Percentiles rank a stretch among this genome's conserved stretches.
phyloP scores from a whole-genome alignment of 345 rosid genomes.

The Citrus glauca region DNA sequence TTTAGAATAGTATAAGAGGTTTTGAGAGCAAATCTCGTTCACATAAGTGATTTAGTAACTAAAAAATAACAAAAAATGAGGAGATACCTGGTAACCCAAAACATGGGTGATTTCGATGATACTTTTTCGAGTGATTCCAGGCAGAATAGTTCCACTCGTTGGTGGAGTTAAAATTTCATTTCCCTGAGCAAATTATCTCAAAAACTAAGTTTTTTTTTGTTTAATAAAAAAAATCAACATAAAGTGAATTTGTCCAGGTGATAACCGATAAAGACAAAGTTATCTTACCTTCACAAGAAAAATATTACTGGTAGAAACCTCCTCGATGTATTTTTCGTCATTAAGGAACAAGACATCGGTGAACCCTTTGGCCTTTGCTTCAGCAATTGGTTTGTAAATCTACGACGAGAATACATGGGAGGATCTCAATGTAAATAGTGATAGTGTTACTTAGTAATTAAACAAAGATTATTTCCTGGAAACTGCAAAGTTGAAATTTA shows the following conservation, averaged over 20 bases:
- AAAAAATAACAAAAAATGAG: no score
- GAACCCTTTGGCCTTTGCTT: constrained; percentile 66
- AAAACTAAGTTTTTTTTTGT: neutral
- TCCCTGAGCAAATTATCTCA: constrained; percentile 21
- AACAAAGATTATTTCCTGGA: neutral
- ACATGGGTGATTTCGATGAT: constrained; percentile 26
- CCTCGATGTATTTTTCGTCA: constrained; percentile 55
- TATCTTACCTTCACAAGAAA: constrained; percentile 52
- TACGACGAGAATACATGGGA: neutral
- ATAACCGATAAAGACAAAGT: neutral
- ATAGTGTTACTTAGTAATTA: neutral
- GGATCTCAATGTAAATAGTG: neutral
- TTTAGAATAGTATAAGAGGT: neutral
- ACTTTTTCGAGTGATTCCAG: constrained; percentile 51
- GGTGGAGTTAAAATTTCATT: constrained; percentile 39
- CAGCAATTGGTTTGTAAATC: constrained; percentile 37
- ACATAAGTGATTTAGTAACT: no score
- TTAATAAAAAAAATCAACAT: neutral
- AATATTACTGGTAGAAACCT: constrained; percentile 54
- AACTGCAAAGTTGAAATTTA: neutral
- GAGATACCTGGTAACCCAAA: constrained; percentile 17
- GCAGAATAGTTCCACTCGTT: constrained; percentile 39
- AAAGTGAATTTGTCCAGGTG: neutral
- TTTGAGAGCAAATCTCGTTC: neutral
- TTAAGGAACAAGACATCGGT: constrained; percentile 63